Conservation (phyloP, 2,329 filamentous ascomycete genomes). For the Coniochaeta sp. region DNA sequence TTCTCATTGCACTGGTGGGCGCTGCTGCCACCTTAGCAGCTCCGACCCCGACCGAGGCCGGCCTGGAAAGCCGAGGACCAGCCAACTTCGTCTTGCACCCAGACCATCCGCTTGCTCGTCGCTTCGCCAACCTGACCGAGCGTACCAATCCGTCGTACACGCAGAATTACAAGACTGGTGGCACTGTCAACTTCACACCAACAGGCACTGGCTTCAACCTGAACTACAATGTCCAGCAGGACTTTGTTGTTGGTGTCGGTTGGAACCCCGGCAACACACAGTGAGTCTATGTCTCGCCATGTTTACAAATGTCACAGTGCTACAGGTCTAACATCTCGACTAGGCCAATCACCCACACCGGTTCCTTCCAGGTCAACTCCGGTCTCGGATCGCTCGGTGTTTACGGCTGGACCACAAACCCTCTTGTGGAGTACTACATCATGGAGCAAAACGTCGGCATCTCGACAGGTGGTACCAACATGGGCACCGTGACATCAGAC, state of each 20-base stretch:
- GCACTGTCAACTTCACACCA: slow-evolving; percentile 23
- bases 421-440: slow-evolving; percentile 31
- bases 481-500: slow-evolving; percentile 24
- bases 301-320: too few species aligned
- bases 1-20: background rate
- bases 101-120: slow-evolving; percentile 15
- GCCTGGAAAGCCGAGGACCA: background rate
- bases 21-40: background rate
- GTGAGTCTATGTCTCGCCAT: too few species aligned
- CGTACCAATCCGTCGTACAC: slow-evolving; percentile 18
- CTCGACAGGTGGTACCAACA: slow-evolving; percentile 20
- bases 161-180: slow-evolving; percentile 33
- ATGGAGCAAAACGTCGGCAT: slow-evolving; percentile 23
- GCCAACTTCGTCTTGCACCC: background rate
- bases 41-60: background rate
- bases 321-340: background rate
- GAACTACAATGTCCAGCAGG: slow-evolving; percentile 34
- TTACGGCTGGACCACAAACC: slow-evolving; percentile 30
- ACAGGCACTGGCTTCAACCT: slow-evolving; percentile 29
- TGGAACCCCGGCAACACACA: slow-evolving; percentile 46
- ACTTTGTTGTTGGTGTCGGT: slow-evolving; percentile 53
- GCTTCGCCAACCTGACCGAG: slow-evolving; percentile 14
- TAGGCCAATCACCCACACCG: slow-evolving; percentile 22
- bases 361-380: slow-evolving; percentile 12
- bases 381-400: slow-evolving; percentile 24